Percentiles rank a stretch among this genome's conserved stretches.
Evolutionary conservation across 495 filamentous ascomycete genomes (phyloP).

Genomic region (Beverwykella pulmonaria): DNA sequence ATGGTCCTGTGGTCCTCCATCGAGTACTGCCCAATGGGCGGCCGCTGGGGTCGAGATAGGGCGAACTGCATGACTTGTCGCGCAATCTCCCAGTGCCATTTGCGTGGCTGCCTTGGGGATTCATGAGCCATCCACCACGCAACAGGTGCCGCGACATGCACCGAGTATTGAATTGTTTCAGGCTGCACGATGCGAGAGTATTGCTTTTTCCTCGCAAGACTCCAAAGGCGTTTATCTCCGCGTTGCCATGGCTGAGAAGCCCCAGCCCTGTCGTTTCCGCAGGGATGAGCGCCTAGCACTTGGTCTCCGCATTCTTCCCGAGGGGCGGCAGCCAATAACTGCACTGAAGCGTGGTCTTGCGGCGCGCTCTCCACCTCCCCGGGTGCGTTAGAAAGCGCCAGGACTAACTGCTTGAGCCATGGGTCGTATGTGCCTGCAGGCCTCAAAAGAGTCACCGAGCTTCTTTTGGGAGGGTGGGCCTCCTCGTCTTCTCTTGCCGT

Average conservation of each 20-base stretch:
- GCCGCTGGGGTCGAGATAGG: not conserved
- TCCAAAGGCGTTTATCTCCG: not conserved
- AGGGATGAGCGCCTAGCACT: conserved; percentile 8
- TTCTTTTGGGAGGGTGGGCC: conserved; percentile 5
- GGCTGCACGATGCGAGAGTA: not conserved
- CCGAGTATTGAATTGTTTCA: conserved; percentile 26
- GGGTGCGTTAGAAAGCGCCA: not conserved
- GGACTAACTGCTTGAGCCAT: not conserved
- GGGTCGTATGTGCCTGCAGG: conserved; percentile 7
- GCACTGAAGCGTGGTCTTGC: not conserved
- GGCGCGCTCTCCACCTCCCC: conserved; percentile 12
- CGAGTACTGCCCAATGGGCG: conserved; percentile 14
- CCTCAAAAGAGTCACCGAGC: conserved; percentile 32
- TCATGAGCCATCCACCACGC: not conserved
- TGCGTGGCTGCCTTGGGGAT: conserved; percentile 18
- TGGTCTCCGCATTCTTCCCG: conserved; percentile 28
- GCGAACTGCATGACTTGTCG: not conserved
- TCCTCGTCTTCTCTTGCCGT: conserved; percentile 5
- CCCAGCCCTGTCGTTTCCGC: conserved; percentile 13
- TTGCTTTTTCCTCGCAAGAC: not conserved
- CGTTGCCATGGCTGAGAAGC: not conserved
- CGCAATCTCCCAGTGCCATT: conserved; percentile 5
- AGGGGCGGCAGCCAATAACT: conserved; percentile 4
- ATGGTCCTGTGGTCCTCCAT: not conserved
- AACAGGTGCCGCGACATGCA: not conserved